These are phyloP conservation scores for Warburgia ugandensis DNA, from an alignment of 164 flowering plant genomes.

Conservation along the genomic window DNA sequence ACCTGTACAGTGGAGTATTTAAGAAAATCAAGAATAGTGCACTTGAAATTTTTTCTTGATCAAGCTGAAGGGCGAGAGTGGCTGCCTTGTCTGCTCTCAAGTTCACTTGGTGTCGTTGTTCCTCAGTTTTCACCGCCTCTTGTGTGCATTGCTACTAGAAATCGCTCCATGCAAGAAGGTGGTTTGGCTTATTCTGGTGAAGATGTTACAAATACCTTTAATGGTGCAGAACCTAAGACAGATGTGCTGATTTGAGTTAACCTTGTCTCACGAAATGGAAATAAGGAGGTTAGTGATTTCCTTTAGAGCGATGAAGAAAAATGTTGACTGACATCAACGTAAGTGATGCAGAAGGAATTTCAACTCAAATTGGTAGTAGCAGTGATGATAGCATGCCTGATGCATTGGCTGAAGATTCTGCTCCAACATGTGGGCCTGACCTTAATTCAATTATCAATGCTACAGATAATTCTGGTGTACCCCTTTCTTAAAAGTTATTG, in stretches of 20 bases:
- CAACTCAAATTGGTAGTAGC: no score
- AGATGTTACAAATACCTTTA: constrained; percentile 23
- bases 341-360: no score
- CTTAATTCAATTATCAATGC: no score
- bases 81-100: constrained; percentile 92
- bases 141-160: constrained; percentile 18
- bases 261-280: constrained; percentile 9
- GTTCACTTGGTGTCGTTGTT: constrained; percentile 68
- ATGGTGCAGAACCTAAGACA: constrained; percentile 13
- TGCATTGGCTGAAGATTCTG: no score
- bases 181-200: constrained; percentile 31
- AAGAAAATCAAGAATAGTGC: constrained; percentile 96
- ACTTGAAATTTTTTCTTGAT: constrained; percentile 82
- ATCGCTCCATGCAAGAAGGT: constrained; percentile 24
- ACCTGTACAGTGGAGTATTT: constrained; percentile 68
- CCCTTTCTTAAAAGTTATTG: no score
- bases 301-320: constrained; percentile 19
- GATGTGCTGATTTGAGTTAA: constrained; percentile 12
- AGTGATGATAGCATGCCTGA: no score
- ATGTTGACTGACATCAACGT: no score
- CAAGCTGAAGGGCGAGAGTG: constrained; percentile 93
- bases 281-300: constrained; percentile 9
- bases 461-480: no score
- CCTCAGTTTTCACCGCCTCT: constrained; percentile 53
- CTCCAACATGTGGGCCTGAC: no score